Conservation (phyloP, 2,329 filamentous ascomycete species). For the Fusarium subtropicale region DNA sequence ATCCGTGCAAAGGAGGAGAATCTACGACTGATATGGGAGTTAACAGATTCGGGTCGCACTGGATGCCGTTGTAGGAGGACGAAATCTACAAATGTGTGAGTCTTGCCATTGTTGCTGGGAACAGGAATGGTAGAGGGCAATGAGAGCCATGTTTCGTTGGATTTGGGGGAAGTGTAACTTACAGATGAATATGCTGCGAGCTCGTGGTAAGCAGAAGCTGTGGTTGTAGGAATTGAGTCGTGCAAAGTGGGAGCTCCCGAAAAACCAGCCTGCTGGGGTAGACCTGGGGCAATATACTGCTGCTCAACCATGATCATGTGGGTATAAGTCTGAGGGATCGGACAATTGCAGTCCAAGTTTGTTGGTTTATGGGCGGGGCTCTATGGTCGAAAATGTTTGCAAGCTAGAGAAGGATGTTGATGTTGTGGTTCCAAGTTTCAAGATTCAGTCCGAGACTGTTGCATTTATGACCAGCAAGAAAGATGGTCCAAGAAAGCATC, state of each 20-base stretch:
- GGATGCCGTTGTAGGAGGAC: constrained; percentile 49
- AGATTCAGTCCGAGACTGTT: constrained; percentile 39
- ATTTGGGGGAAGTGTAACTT: constrained; percentile 34
- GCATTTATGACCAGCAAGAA: constrained; percentile 45
- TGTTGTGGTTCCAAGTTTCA: constrained; percentile 34
- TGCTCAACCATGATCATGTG: constrained; percentile 54
- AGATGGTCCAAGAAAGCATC: constrained; percentile 31
- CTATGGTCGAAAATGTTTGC: constrained; percentile 26
- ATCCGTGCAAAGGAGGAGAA: constrained; percentile 62
- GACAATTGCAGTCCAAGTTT: constrained; percentile 41
- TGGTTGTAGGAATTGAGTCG: constrained; percentile 43
- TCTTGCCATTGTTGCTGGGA: neutral
- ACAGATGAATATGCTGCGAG: constrained; percentile 50
- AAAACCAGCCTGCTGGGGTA: constrained; percentile 50
- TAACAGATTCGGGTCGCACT: constrained; percentile 59
- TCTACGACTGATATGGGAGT: constrained; percentile 64
- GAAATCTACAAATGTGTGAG: constrained; percentile 40
- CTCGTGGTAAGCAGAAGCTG: constrained; percentile 48
- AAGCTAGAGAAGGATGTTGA: constrained; percentile 28
- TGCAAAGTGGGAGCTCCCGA: constrained; percentile 47
- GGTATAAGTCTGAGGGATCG: constrained; percentile 33
- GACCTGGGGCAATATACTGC: constrained; percentile 51
- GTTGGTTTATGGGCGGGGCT: constrained; percentile 37
- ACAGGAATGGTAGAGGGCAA: neutral
- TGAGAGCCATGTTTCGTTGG: neutral